These are phyloP conservation scores for Globisporangium rhizosaccharum DNA, from an alignment of 352 stramenopile genomes.

Conservation along the genomic window DNA sequence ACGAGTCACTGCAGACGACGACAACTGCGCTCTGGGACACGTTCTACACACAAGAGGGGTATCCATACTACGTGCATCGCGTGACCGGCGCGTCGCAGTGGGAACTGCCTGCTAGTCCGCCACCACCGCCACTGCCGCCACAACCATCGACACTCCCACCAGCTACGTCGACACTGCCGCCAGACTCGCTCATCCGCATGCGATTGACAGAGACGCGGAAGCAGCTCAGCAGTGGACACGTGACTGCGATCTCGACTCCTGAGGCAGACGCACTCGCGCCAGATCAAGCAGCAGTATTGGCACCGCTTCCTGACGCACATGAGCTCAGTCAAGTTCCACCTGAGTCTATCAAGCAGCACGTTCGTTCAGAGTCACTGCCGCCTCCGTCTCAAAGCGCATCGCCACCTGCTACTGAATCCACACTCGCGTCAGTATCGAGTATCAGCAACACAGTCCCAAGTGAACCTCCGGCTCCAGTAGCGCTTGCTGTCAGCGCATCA, in stretches of 20 bases:
- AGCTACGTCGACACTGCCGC: constrained; percentile 12
- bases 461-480: no score
- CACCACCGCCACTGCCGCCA: neutral
- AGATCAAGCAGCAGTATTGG: neutral
- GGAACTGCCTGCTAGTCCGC: constrained; percentile 38
- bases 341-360: no score
- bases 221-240: constrained; percentile 14
- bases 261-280: neutral
- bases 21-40: constrained; percentile 42
- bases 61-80: constrained; percentile 76
- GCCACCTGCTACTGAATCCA: neutral
- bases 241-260: neutral
- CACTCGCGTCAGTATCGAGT: no score
- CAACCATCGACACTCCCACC: neutral
- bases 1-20: neutral
- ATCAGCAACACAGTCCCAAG: no score
- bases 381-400: no score
- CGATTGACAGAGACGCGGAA: constrained; percentile 27
- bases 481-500: no score
- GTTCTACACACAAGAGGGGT: constrained; percentile 66
- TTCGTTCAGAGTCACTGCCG: neutral
- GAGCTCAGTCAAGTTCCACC: no score
- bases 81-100: constrained; percentile 66
- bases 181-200: constrained; percentile 42
- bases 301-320: no score